Base-by-base conservation (phyloP, 495 filamentous ascomycete species). In the Neurospora terricola region DNA sequence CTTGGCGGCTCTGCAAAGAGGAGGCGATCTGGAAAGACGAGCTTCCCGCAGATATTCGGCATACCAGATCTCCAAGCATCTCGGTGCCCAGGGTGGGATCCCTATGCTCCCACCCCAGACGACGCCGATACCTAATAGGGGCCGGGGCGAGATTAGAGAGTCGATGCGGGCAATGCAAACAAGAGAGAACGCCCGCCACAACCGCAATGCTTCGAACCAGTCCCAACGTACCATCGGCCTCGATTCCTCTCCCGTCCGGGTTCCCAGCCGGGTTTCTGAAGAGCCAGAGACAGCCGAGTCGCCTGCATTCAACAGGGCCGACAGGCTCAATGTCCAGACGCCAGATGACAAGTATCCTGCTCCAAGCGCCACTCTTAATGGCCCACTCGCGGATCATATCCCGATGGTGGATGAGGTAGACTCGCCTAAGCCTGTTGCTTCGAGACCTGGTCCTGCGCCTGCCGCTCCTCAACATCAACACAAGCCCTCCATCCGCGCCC, bases 1-100 rank as follows among this genome's bases (percentile, higher is more conserved):
- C 10, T 85, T 99, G 69, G 93, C 92, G 45, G 94, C 94, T 59
- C 81, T 99, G 74, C 96, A 98, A 80, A 86, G 93, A 79, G 94
- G 94, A 71, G 93, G 94, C 6, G 93, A 97, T 72, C 84, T 98
- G n/a, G 95, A 98, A 78, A 88, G 96, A 75, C 88, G 96, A 76
- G 96, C 96, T 11, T 98, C 96, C 4, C 87, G 94, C 76, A 85
- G 96, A 76, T 98, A 98, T 78, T 98, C 94, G 38, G 90, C 91
- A 48, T 99, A 98, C 82, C 96, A 98, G 76, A 94, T 98, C 68
- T 92, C 93, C 30, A 98, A 97, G 76, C 93, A 97, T 73, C 86
- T 98, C 4, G 96, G 95, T 3, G 87, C 90, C 34, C 91, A 91
- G 39, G 86, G 92, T 16, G 92, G 90, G 92, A 21, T 54, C 21